Percentiles rank a stretch among this genome's conserved stretches.
These are phyloP conservation scores for Penicillium sp. DNA, from an alignment of 2,329 filamentous ascomycete species.

Conservation along the genomic window DNA sequence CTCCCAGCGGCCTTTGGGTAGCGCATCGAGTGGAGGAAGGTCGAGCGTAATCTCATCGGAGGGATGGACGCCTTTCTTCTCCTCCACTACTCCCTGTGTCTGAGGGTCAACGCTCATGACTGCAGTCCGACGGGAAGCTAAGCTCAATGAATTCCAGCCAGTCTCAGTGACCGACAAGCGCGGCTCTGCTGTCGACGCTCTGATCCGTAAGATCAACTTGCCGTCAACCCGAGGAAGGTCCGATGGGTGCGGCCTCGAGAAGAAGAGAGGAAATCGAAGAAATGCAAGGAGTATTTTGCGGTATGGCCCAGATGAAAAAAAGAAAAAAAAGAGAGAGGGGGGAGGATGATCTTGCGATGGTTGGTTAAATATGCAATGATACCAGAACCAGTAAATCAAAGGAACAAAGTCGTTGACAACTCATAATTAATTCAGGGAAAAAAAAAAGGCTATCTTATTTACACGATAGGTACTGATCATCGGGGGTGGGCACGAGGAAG, in stretches of 20 bases:
- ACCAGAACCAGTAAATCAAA: no score
- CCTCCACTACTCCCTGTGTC: constrained; percentile 8
- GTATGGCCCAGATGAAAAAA: no score
- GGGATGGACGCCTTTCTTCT: constrained; percentile 13
- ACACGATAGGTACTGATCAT: neutral
- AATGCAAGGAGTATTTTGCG: neutral
- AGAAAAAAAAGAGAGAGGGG: no score
- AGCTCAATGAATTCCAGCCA: neutral
- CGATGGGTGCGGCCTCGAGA: neutral
- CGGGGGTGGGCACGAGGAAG: neutral
- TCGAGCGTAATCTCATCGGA: constrained; percentile 14
- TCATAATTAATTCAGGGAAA: neutral
- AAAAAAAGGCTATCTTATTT: neutral
- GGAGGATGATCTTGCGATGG: no score
- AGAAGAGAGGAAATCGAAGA: neutral
- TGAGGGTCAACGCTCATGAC: constrained; percentile 9
- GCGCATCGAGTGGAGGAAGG: constrained; percentile 21
- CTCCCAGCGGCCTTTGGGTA: constrained; percentile 43
- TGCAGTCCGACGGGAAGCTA: neutral
- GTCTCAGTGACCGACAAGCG: neutral
- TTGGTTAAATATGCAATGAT: no score
- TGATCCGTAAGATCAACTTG: no score
- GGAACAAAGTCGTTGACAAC: no score
- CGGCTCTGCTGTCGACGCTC: neutral
- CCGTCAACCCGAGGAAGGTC: no score